Conservation (phyloP, 108 stramenopile genomes). For the Fragilaria crotonensis region DNA sequence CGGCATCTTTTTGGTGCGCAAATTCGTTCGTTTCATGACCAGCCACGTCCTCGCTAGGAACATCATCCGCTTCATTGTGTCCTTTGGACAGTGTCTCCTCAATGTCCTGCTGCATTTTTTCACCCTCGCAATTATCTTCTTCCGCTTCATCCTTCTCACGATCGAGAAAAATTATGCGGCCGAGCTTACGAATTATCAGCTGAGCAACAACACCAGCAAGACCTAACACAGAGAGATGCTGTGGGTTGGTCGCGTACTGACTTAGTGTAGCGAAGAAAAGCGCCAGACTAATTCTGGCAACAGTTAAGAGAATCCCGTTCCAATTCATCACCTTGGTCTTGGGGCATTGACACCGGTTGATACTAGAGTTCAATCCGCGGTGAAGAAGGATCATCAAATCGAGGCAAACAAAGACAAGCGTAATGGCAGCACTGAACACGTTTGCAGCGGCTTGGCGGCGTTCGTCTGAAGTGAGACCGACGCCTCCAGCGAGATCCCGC, state of each 20-base stretch:
- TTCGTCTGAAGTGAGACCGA: constrained; percentile 3
- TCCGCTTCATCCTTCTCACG: neutral
- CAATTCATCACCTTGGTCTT: neutral
- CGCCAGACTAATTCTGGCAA: constrained; percentile 10
- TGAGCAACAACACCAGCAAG: neutral
- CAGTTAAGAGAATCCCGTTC: neutral
- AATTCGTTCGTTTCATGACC: too few relatives aligned
- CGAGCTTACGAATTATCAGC: neutral
- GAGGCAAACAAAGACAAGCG: constrained; percentile 12
- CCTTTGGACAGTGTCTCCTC: too few relatives aligned
- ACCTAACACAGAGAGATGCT: neutral
- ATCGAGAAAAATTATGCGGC: neutral
- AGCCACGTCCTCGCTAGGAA: too few relatives aligned
- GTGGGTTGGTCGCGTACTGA: neutral
- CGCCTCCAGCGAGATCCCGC: constrained; percentile 1
- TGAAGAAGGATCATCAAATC: constrained; percentile 25
- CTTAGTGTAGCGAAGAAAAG: constrained; percentile 19
- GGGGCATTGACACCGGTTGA: neutral
- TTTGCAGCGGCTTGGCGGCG: constrained; percentile 14
- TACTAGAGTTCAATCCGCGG: constrained; percentile 9
- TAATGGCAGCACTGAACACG: constrained; percentile 27
- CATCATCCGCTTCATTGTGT: too few relatives aligned
- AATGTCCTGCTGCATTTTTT: too few relatives aligned
- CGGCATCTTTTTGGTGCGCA: too few relatives aligned
- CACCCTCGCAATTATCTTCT: too few relatives aligned